Base-by-base conservation (phyloP, 2,329 filamentous ascomycete genomes). In the Tolypocladium tundrense region DNA sequence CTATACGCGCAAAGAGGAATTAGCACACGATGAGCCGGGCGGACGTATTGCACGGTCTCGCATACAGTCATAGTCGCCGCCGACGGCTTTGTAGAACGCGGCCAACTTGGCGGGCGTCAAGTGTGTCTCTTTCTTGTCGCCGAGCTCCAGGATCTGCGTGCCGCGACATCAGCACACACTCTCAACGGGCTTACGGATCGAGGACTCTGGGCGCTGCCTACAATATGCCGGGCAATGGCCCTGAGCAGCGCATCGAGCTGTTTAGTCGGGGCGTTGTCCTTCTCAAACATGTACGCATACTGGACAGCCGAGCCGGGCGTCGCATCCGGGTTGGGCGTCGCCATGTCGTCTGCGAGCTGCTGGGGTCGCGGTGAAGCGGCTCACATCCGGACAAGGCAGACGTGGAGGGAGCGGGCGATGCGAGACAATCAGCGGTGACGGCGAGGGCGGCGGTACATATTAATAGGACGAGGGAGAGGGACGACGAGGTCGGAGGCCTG, bases 11-110 rank as follows among this genome's bases (percentile, higher is more conserved):
- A 2, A 27, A 45, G 55, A 37, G 24, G 31, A 50, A 58, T 56
- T 48, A 59, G 50, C 54, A 37, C 19, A 21, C 7, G 42, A 14
- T 21, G 11, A 16, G n/a, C 41, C 2, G 14, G 19, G n/a, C 3
- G 19, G 19, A 4, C 16, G 3, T n/a, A 1, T 35, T 19, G 4
- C 33, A 31, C 11, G 42, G 16, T 16, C 19, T n/a, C 53, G 66
- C 73, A 62, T 66, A 85, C 83, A 75, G 69, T 93, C 88, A 71
- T 88, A 91, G 67, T 92, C 83, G 52, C 87, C 87, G 58, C 88
- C 89, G 19, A 90, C 87, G 35, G 80, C 77, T 67, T 84, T 85
- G 73, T 93, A 93, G 69, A 91, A 93, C 43, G 82, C 78, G n/a
- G 88, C 86, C 48, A 93, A 75, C 68, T 91, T 91, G 56, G 79